Percentiles rank a stretch among this genome's conserved stretches.
Conservation (phyloP, 768 basidiomycete genomes). For the Leccinum incarnatum region DNA sequence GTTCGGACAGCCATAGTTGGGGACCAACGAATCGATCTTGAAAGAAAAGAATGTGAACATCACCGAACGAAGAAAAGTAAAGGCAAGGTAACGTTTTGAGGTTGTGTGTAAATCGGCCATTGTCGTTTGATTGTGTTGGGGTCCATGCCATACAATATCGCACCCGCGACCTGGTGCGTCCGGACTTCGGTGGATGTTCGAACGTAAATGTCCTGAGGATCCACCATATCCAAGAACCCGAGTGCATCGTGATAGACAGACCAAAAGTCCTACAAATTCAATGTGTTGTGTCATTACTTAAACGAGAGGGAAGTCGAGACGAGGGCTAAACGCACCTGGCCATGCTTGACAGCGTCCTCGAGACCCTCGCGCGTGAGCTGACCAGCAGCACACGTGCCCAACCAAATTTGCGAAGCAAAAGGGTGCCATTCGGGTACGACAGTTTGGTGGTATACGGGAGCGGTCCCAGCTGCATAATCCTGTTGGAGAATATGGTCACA, state of each 20-base stretch:
- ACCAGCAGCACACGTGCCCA: slow-evolving; percentile 47
- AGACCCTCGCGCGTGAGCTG: slow-evolving; percentile 47
- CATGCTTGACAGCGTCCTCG: slow-evolving; percentile 42
- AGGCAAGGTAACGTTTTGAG: slow-evolving; percentile 34
- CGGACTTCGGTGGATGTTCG: slow-evolving; percentile 46
- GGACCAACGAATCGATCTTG: slow-evolving; percentile 49
- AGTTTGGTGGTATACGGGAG: slow-evolving; percentile 40
- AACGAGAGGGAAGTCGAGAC: not conserved
- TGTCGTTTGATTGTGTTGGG: slow-evolving; percentile 25
- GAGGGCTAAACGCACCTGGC: slow-evolving; percentile 26
- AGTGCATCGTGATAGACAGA: slow-evolving; percentile 39
- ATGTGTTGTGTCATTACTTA: not conserved
- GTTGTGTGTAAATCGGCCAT: slow-evolving; percentile 43
- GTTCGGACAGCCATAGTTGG: slow-evolving; percentile 42
- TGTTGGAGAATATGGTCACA: slow-evolving; percentile 39
- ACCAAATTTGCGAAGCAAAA: slow-evolving; percentile 43
- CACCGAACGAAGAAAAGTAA: not conserved
- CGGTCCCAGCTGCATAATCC: slow-evolving; percentile 38
- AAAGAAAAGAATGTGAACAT: not conserved
- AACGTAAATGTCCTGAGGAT: slow-evolving; percentile 38
- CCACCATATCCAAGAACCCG: slow-evolving; percentile 36
- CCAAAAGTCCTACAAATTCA: slow-evolving; percentile 43
- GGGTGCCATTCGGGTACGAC: slow-evolving; percentile 42
- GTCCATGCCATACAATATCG: slow-evolving; percentile 46
- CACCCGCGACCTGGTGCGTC: slow-evolving; percentile 48